Conservation (phyloP, 306 rosid species). For the Leucaena leucocephala region DNA sequence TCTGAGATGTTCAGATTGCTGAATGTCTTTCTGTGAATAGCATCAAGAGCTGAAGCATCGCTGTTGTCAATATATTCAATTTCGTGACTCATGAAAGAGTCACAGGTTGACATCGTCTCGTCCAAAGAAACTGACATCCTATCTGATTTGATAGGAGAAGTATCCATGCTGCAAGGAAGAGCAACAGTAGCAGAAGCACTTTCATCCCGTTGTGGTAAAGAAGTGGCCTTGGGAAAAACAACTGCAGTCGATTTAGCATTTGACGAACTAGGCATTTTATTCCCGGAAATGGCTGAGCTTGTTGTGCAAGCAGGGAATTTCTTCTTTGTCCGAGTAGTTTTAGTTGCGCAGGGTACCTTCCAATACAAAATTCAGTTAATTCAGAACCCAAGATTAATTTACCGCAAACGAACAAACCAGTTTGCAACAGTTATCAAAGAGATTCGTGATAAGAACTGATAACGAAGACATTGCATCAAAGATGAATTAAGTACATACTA, state of each 20-base stretch:
- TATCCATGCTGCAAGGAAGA: conserved; percentile 52
- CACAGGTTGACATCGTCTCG: conserved; percentile 85
- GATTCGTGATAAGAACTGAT: background rate
- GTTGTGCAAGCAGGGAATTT: conserved; percentile 43
- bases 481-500: background rate
- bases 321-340: conserved; percentile 70
- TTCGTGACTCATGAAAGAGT: conserved; percentile 87
- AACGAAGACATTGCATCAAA: background rate
- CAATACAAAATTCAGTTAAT: conserved; percentile 26
- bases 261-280: conserved; percentile 34
- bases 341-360: conserved; percentile 61
- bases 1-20: conserved; percentile 74
- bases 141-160: conserved; percentile 84
- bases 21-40: conserved; percentile 71
- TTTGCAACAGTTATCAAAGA: background rate
- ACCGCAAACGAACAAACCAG: background rate
- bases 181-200: conserved; percentile 41
- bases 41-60: conserved; percentile 61
- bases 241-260: conserved; percentile 49
- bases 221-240: conserved; percentile 50
- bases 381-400: conserved; percentile 16
- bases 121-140: conserved; percentile 74
- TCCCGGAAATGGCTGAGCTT: conserved; percentile 34
- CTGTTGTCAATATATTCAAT: conserved; percentile 81
- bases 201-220: conserved; percentile 43